A percentile compares a stretch with the other conserved stretches of the same genome.
phyloP scores from a whole-genome alignment of 208 protist species.

The Trypanosoma boissoni region DNA sequence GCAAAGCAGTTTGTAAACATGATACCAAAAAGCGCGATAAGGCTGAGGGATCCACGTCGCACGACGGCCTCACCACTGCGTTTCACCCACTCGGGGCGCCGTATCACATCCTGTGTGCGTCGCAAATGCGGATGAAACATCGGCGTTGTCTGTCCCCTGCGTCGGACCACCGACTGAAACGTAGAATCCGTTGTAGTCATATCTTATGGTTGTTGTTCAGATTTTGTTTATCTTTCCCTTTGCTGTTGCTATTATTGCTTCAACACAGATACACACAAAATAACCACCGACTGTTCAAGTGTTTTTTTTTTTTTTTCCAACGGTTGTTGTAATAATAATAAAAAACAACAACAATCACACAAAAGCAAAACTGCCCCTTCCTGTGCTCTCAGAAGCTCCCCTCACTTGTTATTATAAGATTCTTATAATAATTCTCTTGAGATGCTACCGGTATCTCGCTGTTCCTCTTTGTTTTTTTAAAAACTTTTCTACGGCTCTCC shows the following conservation, averaged over 20 bases:
- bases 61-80: slow-evolving; percentile 67
- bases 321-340: no score
- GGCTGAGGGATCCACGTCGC: slow-evolving; percentile 67
- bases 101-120: slow-evolving; percentile 72
- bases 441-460: no score
- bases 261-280: not conserved
- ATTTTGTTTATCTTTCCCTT: not conserved
- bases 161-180: slow-evolving; percentile 1
- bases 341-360: no score
- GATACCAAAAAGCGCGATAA: slow-evolving; percentile 64
- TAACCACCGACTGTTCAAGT: no score
- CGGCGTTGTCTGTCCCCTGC: slow-evolving; percentile 28
- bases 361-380: no score
- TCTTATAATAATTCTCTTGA: no score
- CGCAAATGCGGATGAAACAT: slow-evolving; percentile 74
- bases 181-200: not conserved
- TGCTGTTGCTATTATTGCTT: not conserved
- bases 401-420: not conserved
- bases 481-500: not conserved
- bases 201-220: not conserved
- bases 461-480: not conserved
- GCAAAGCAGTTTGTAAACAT: slow-evolving; percentile 78
- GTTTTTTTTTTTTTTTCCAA: no score
- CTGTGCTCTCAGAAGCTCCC: no score
- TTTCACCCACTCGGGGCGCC: slow-evolving; percentile 70